phyloP scores from a whole-genome alignment of 306 rosid genomes.

The Dalbergia cochinchinensis region DNA sequence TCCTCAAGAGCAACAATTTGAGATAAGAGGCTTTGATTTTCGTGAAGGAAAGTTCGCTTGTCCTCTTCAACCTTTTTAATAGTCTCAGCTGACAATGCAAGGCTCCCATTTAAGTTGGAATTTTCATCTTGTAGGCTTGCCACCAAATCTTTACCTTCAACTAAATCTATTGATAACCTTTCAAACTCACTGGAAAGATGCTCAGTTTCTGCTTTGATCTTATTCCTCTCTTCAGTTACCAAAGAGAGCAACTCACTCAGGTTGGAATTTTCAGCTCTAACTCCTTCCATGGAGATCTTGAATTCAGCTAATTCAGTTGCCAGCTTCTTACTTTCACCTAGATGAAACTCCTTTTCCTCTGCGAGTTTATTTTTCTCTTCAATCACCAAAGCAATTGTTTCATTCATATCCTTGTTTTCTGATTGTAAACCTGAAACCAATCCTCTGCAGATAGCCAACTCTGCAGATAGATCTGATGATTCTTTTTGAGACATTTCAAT shows the following conservation, averaged over 20 bases:
- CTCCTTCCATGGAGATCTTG: constrained; percentile 56
- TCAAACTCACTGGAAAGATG: constrained; percentile 63
- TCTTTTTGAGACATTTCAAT: constrained; percentile 68
- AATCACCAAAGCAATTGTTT: constrained; percentile 53
- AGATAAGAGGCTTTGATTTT: constrained; percentile 62
- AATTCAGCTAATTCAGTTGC: constrained; percentile 60
- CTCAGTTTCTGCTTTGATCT: constrained; percentile 60
- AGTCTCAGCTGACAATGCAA: constrained; percentile 62
- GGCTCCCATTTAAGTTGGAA: constrained; percentile 60
- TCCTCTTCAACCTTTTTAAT: constrained; percentile 67
- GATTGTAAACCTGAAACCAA: constrained; percentile 65
- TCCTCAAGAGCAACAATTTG: constrained; percentile 63
- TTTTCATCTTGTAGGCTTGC: constrained; percentile 64
- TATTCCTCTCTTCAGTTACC: constrained; percentile 63
- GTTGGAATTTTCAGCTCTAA: constrained; percentile 68
- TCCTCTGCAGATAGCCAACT: constrained; percentile 73
- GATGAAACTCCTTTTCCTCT: constrained; percentile 65
- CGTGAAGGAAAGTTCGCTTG: constrained; percentile 56
- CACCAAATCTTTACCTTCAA: constrained; percentile 59
- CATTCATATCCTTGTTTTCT: constrained; percentile 67
- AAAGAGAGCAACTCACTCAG: constrained; percentile 59
- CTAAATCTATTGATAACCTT: constrained; percentile 59
- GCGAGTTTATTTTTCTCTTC: constrained; percentile 63
- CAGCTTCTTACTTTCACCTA: constrained; percentile 67
- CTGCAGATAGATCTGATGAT: constrained; percentile 58